Evolutionary conservation across 2,329 filamentous ascomycete genomes (phyloP).

Genomic region (Pseudogymnoascus sp.): DNA sequence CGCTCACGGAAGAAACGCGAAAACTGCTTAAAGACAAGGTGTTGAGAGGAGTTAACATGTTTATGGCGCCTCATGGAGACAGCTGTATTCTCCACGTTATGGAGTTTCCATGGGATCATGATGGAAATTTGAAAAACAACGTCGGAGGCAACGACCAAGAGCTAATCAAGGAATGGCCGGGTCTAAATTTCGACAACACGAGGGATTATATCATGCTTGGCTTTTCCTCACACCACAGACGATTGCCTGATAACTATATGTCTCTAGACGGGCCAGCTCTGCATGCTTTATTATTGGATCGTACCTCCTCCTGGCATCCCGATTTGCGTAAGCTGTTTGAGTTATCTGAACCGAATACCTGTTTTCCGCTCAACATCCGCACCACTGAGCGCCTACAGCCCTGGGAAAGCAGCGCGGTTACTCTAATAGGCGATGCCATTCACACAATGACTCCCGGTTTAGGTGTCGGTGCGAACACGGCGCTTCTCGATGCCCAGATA

Average conservation of each 20-base stretch:
- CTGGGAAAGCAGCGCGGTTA: conserved; percentile 1
- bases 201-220: background rate
- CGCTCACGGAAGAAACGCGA: background rate
- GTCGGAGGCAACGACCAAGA: conserved; percentile 9
- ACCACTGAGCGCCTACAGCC: conserved; percentile 14
- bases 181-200: background rate
- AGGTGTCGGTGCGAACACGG: conserved; percentile 20
- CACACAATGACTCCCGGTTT: conserved; percentile 19
- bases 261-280: background rate
- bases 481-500: conserved; percentile 16
- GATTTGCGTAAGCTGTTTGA: conserved; percentile 13
- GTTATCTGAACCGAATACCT: conserved; percentile 11
- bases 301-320: conserved; percentile 11
- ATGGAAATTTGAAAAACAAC: conserved; percentile 9
- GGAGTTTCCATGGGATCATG: background rate
- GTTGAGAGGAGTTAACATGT: background rate
- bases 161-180: conserved; percentile 8
- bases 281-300: background rate
- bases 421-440: conserved; percentile 16
- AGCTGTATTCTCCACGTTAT: background rate
- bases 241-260: background rate
- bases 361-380: conserved; percentile 12
- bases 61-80: background rate
- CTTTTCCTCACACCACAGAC: background rate
- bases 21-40: background rate